These are phyloP conservation scores for Coemansia umbellata DNA, from an alignment of 192 early-diverging fungal genomes.

Conservation along the genomic window DNA sequence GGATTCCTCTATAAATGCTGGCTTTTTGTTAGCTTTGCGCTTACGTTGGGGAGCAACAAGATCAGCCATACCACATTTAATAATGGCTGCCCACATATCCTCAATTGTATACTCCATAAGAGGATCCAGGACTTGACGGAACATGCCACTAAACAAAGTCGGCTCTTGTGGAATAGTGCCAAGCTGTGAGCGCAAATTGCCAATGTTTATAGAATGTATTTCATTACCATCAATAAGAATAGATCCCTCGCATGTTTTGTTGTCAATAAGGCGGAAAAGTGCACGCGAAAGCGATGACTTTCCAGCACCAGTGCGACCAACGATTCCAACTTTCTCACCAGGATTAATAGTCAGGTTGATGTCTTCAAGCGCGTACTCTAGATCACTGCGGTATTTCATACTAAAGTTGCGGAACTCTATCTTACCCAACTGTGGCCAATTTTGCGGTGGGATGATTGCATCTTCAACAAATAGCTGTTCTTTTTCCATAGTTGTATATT, in stretches of 20 bases:
- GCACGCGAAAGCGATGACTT: conserved; percentile 58
- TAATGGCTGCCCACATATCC: conserved; percentile 62
- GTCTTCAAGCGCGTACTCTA: conserved; percentile 26
- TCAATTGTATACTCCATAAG: conserved; percentile 63
- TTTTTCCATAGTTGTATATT: not conserved
- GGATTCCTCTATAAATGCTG: no score
- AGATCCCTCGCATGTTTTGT: conserved; percentile 39
- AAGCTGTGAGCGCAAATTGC: conserved; percentile 51
- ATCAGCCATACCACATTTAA: conserved; percentile 10
- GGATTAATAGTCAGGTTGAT: conserved; percentile 48
- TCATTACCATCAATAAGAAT: conserved; percentile 81
- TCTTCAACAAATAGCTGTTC: conserved; percentile 15
- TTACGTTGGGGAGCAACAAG: not conserved
- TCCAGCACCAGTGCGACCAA: conserved; percentile 57
- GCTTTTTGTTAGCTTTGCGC: no score
- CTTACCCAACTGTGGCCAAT: conserved; percentile 19
- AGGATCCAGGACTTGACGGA: conserved; percentile 79
- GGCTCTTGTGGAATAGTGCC: conserved; percentile 66
- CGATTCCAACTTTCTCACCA: conserved; percentile 61
- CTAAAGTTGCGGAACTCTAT: conserved; percentile 34
- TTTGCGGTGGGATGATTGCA: not conserved
- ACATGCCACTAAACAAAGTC: conserved; percentile 59
- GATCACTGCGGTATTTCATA: conserved; percentile 14
- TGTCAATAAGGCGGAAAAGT: conserved; percentile 60
- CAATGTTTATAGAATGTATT: conserved; percentile 65